Evolutionary conservation across 352 stramenopile genomes (phyloP).

Genomic region (Blastocystis sp.): DNA sequence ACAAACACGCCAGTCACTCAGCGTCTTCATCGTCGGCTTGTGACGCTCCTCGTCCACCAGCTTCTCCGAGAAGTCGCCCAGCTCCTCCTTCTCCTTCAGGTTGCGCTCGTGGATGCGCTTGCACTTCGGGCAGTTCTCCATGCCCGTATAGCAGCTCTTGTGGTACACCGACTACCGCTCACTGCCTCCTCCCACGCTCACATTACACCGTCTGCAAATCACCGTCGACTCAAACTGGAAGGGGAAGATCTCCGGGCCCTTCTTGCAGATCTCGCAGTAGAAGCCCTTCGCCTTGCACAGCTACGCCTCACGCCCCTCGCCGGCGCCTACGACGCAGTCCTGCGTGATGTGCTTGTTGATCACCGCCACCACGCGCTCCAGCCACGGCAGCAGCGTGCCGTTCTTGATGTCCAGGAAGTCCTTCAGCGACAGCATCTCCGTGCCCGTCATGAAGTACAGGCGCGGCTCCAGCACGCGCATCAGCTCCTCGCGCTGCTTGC

Average conservation of each 20-base stretch:
- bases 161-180: constrained; percentile 42
- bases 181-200: not conserved
- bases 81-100: constrained; percentile 43
- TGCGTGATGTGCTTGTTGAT: constrained; percentile 42
- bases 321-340: constrained; percentile 22
- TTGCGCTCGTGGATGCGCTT: constrained; percentile 14
- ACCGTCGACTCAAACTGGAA: constrained; percentile 50
- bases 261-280: constrained; percentile 60
- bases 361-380: not conserved
- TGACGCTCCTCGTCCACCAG: constrained; percentile 56
- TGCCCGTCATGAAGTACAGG: constrained; percentile 61
- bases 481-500: constrained; percentile 49
- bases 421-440: constrained; percentile 61
- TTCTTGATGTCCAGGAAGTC: constrained; percentile 48
- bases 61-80: constrained; percentile 33
- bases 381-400: constrained; percentile 47
- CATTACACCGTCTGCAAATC: constrained; percentile 52
- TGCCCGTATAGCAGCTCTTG: constrained; percentile 27
- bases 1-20: constrained; percentile 36
- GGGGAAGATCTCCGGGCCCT: constrained; percentile 44
- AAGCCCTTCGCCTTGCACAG: constrained; percentile 62
- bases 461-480: constrained; percentile 28
- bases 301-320: constrained; percentile 2
- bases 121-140: constrained; percentile 67
- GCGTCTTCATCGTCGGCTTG: constrained; percentile 54